These are phyloP conservation scores for Nakazawaea laoshanensis DNA, from an alignment of 805 yeast genomes.

Conservation along the genomic window DNA sequence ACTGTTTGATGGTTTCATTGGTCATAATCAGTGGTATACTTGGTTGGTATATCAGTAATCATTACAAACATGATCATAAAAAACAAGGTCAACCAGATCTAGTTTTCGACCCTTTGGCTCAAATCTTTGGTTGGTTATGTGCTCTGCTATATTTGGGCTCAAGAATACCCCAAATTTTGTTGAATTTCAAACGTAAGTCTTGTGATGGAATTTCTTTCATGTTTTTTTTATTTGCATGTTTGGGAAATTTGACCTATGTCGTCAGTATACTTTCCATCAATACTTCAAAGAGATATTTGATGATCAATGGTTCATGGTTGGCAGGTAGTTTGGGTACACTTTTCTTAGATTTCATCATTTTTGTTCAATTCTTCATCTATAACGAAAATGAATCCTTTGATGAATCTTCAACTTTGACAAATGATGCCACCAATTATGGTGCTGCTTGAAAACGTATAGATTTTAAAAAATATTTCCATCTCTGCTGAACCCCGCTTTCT, in stretches of 20 bases:
- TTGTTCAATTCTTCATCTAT: constrained; percentile 78
- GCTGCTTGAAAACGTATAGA: too few relatives aligned
- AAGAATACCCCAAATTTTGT: constrained; percentile 82
- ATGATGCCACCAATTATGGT: too few relatives aligned
- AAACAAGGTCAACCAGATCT: constrained; percentile 27
- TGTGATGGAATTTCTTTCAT: constrained; percentile 93
- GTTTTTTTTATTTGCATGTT: constrained; percentile 90
- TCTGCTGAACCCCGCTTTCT: too few relatives aligned
- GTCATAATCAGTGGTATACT: constrained; percentile 73
- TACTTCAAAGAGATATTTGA: constrained; percentile 55
- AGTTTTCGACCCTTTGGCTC: constrained; percentile 71
- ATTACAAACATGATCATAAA: constrained; percentile 22
- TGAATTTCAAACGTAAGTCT: constrained; percentile 80
- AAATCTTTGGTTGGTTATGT: constrained; percentile 77
- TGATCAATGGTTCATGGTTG: constrained; percentile 87
- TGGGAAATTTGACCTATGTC: constrained; percentile 89
- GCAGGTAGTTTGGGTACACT: constrained; percentile 89
- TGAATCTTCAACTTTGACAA: too few relatives aligned
- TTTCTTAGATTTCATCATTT: constrained; percentile 73
- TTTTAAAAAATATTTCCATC: too few relatives aligned
- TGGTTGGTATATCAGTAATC: constrained; percentile 77
- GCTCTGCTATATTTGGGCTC: constrained; percentile 78
- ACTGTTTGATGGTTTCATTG: constrained; percentile 45
- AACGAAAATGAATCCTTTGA: constrained; percentile 27
- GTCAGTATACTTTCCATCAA: constrained; percentile 75